Evolutionary conservation across 2,329 filamentous ascomycete species (phyloP).

Genomic region (Diatrype stigma): DNA sequence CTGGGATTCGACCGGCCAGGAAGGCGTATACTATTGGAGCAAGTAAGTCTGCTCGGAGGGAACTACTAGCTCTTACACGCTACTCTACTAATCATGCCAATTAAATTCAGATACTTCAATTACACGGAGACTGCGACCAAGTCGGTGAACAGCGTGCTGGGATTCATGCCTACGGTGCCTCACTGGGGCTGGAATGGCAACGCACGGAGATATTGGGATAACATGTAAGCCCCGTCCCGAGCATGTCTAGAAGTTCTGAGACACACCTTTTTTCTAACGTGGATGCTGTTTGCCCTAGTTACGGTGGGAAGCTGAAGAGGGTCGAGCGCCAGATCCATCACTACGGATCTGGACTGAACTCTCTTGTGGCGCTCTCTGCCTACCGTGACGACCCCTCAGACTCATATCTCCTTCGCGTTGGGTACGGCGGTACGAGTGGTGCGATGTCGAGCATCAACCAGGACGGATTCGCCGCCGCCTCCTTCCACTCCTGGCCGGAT

Average conservation of each 20-base stretch:
- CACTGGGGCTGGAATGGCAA: slow-evolving; percentile 63
- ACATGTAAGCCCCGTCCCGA: slow-evolving; percentile 34
- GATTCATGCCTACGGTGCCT: slow-evolving; percentile 52
- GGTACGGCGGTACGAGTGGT: slow-evolving; percentile 49
- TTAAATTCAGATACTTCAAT: slow-evolving; percentile 41
- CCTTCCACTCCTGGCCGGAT: slow-evolving; percentile 55
- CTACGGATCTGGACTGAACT: slow-evolving; percentile 56
- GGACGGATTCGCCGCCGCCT: slow-evolving; percentile 50
- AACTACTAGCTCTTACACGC: neutral
- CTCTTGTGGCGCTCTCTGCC: slow-evolving; percentile 47
- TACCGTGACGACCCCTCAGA: slow-evolving; percentile 44
- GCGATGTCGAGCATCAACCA: slow-evolving; percentile 52
- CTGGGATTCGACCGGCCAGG: slow-evolving; percentile 60
- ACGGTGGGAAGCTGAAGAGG: slow-evolving; percentile 37
- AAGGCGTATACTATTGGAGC: slow-evolving; percentile 58
- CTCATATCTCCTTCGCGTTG: slow-evolving; percentile 48
- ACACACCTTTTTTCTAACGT: too few species aligned
- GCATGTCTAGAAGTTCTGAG: too few species aligned
- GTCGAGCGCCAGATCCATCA: slow-evolving; percentile 54
- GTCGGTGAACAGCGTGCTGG: slow-evolving; percentile 49
- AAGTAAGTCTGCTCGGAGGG: slow-evolving; percentile 29
- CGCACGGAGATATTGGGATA: slow-evolving; percentile 58
- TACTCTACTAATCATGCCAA: neutral
- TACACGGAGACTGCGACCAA: slow-evolving; percentile 41
- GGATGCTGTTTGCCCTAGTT: slow-evolving; percentile 23